Conservation (phyloP, 2,329 filamentous ascomycete genomes). For the Fulvia fulva region DNA sequence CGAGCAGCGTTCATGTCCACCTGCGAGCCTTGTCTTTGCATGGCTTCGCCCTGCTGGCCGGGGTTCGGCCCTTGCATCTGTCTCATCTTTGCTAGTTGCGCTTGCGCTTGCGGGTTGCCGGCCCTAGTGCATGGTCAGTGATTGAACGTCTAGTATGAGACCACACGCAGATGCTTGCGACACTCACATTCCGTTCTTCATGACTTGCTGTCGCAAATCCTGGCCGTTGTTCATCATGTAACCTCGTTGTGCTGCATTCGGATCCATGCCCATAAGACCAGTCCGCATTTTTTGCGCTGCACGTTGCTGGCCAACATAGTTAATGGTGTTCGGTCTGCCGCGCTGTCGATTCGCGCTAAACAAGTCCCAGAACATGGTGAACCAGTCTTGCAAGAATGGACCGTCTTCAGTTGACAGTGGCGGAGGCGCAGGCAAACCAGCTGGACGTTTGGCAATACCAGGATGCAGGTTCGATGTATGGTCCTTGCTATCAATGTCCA, state of each 20-base stretch:
- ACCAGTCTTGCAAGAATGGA: conserved; percentile 96
- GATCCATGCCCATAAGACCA: conserved; percentile 69
- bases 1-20: conserved; percentile 80
- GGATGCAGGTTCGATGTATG: conserved; percentile 37
- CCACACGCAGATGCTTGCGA: background rate
- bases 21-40: conserved; percentile 82
- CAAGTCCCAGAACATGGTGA: conserved; percentile 95
- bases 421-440: conserved; percentile 73
- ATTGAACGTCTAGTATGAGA: background rate
- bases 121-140: background rate
- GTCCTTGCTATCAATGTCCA: conserved; percentile 81
- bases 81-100: conserved; percentile 41
- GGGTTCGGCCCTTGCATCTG: conserved; percentile 57
- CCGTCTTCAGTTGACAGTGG: conserved; percentile 64
- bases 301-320: conserved; percentile 56
- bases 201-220: conserved; percentile 19
- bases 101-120: conserved; percentile 23
- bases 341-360: conserved; percentile 71
- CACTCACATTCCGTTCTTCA: conserved; percentile 25
- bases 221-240: conserved; percentile 22
- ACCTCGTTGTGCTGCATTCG: conserved; percentile 34
- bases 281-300: conserved; percentile 66
- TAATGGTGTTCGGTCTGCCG: conserved; percentile 49
- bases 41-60: conserved; percentile 43
- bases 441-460: conserved; percentile 65